Conservation (phyloP, 129 eudicot species). For the Solidago caesia region DNA sequence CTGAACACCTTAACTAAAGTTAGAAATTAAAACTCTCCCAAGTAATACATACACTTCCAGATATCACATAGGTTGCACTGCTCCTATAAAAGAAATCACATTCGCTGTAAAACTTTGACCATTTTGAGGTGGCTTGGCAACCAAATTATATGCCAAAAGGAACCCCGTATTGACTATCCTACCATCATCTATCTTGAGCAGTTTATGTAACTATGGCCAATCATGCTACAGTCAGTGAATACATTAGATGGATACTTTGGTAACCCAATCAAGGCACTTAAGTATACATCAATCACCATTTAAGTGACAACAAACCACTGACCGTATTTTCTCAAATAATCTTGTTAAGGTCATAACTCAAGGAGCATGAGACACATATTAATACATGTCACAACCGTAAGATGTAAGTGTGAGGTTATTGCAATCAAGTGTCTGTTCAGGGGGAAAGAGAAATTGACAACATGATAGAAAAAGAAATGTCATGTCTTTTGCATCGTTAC, state of each 20-base stretch:
- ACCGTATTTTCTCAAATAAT: slow-evolving; percentile 7
- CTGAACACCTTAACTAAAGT: background rate
- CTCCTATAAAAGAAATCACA: background rate
- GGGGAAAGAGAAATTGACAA: background rate
- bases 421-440: background rate
- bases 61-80: background rate
- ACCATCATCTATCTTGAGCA: background rate
- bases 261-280: background rate
- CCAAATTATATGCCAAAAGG: background rate
- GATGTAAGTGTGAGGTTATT: slow-evolving; percentile 11
- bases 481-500: background rate
- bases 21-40: background rate
- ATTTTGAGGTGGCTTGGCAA: slow-evolving; percentile 4
- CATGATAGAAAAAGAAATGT: slow-evolving; percentile 8
- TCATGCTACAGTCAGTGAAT: background rate
- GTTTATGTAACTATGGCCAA: background rate
- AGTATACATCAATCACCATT: slow-evolving; percentile 5
- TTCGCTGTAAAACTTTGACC: background rate
- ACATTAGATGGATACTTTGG: background rate
- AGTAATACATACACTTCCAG: slow-evolving; percentile 16
- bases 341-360: slow-evolving; percentile 1
- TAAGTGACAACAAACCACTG: background rate
- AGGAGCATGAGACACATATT: slow-evolving; percentile 17
- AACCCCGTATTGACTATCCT: background rate
- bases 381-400: slow-evolving; percentile 6